These are phyloP conservation scores for Fusarium sp. DNA, from an alignment of 2,329 filamentous ascomycete genomes.

Conservation along the genomic window DNA sequence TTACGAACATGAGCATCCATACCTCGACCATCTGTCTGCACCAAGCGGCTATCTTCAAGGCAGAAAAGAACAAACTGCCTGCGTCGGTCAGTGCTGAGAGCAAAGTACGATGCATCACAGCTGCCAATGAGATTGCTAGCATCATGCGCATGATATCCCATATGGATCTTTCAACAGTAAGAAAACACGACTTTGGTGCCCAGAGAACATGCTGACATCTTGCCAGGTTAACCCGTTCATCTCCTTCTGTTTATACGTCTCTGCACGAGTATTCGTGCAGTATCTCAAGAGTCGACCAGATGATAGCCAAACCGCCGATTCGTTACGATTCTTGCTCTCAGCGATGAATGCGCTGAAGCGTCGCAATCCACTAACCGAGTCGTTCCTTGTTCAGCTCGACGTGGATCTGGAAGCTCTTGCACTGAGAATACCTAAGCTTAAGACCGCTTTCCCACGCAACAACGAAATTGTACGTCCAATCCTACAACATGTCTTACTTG, in stretches of 20 bases:
- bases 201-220: constrained; percentile 38
- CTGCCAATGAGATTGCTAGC: constrained; percentile 91
- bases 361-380: constrained; percentile 92
- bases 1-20: constrained; percentile 96
- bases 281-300: constrained; percentile 95
- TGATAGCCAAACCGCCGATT: constrained; percentile 82
- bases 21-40: constrained; percentile 98
- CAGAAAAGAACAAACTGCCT: constrained; percentile 87
- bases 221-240: constrained; percentile 92
- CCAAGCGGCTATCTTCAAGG: constrained; percentile 97
- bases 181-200: constrained; percentile 50
- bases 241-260: constrained; percentile 96
- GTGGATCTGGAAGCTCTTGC: constrained; percentile 86
- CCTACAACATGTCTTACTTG: background rate
- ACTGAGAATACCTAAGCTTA: constrained; percentile 70
- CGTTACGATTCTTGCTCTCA: constrained; percentile 88
- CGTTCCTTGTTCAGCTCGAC: constrained; percentile 92
- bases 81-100: constrained; percentile 86
- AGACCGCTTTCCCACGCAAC: constrained; percentile 66
- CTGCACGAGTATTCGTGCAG: constrained; percentile 93
- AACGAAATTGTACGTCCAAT: constrained; percentile 63
- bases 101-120: constrained; percentile 92
- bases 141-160: constrained; percentile 97
- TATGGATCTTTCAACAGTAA: constrained; percentile 83
- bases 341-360: constrained; percentile 92